Percentiles rank a stretch among this genome's conserved stretches.
Evolutionary conservation across 176 grass and related monocot species (phyloP).

Genomic region (Tuctoria greenei): DNA sequence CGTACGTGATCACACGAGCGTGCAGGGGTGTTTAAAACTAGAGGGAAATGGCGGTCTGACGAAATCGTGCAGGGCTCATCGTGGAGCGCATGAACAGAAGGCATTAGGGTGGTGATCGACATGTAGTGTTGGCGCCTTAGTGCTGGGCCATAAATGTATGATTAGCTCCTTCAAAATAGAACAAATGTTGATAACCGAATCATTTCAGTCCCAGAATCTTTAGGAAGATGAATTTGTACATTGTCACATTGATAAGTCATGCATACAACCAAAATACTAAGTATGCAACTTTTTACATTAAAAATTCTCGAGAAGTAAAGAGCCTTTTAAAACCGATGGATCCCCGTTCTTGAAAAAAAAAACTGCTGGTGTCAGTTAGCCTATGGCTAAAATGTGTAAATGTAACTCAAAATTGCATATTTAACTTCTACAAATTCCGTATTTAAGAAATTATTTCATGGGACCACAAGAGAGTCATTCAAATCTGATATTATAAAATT

Average conservation of each 20-base stretch:
- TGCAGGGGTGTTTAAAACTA: not conserved
- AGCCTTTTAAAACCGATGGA: not conserved
- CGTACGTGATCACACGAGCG: not conserved
- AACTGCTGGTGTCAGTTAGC: not conserved
- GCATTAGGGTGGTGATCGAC: conserved; percentile 18
- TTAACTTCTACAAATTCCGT: too few relatives aligned
- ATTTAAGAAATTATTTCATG: not conserved
- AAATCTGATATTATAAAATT: too few relatives aligned
- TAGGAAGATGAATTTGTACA: not conserved
- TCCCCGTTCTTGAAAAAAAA: too few relatives aligned
- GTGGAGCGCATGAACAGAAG: conserved; percentile 50
- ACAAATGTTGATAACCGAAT: not conserved
- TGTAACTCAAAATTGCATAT: too few relatives aligned
- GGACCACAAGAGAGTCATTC: not conserved
- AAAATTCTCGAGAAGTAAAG: not conserved
- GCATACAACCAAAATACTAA: not conserved
- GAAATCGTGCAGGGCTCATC: not conserved
- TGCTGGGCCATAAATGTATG: conserved; percentile 23
- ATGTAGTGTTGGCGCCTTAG: conserved; percentile 48
- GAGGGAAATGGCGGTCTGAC: not conserved
- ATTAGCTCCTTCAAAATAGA: not conserved
- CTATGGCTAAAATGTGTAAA: not conserved
- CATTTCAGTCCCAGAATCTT: not conserved
- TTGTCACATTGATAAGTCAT: not conserved
- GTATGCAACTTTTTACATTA: not conserved